Base-by-base conservation (phyloP, 78 protist genomes). In the Emiliania huxleyi region DNA sequence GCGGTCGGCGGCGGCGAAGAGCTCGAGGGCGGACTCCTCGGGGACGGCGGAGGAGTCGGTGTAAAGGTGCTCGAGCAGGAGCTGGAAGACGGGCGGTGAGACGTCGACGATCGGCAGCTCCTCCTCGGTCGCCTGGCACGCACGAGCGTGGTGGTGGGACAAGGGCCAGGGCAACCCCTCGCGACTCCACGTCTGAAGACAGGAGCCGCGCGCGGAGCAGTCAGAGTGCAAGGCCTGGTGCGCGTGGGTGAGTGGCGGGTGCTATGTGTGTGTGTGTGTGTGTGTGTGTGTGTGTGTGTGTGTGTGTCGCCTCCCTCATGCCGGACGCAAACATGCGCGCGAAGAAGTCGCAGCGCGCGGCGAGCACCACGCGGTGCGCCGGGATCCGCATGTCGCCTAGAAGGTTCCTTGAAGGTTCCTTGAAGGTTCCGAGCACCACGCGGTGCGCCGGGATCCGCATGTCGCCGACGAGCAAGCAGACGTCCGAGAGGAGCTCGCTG, bases 311-410 rank as follows among this genome's bases (percentile, higher is more conserved):
- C 43, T 73, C 83, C 43, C 23, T 33, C 83, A 73, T 73, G 19
- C 83, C 83, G 43, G 25, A 12, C 25, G 2, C 23, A 15, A 73
- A 33, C 83, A 73, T 73, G 29, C 83, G 22, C 44, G 22, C 8
- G 83, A 73, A 73, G 83, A 35, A 33, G 35, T 12, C 45, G 43
- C 83, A 73, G 25, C 83, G 83, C 43, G 83, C 83, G 26, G 83
- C 83, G 43, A 73, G 83, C 38, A 73, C 83, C 21, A 73, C 83
- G 26, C 83, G 83, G 83, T 73, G 83, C 43, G 83, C 83, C 23
- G 40, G 43, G 1, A 73, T 19, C 22, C 21, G 83, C 44, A 4
- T 4, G 29, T 29, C 83, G 19, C 37, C 83, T n/a, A n/a, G n/a
- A n/a, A n/a, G n/a, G n/a, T n/a, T n/a, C n/a, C n/a, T n/a, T n/a